These are phyloP conservation scores for Ichthyophthirius multifiliis DNA, from an alignment of 169 alveolate species.

Conservation along the genomic window DNA sequence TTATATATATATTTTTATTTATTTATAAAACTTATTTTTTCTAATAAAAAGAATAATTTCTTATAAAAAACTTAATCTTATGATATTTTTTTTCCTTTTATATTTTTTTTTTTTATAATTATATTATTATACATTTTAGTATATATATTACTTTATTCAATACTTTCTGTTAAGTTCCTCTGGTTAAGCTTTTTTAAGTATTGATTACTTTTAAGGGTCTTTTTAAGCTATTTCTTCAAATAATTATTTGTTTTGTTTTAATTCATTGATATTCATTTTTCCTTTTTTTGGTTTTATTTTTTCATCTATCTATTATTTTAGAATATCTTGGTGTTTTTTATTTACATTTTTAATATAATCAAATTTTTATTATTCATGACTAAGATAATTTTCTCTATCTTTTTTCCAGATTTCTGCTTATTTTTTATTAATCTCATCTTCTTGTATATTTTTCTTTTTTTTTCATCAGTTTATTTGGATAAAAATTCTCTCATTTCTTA, in stretches of 20 bases:
- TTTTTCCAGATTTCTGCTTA: slow-evolving; percentile 34
- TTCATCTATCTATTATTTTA: slow-evolving; percentile 33
- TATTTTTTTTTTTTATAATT: too few relatives aligned
- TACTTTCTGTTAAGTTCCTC: too few relatives aligned
- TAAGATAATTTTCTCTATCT: slow-evolving; percentile 12
- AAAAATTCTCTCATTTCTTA: slow-evolving; percentile 39
- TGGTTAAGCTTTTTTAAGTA: background rate
- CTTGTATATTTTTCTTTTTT: slow-evolving; percentile 14
- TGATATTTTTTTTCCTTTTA: too few relatives aligned
- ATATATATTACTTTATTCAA: too few relatives aligned
- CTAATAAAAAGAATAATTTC: too few relatives aligned
- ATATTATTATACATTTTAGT: too few relatives aligned
- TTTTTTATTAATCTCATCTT: slow-evolving; percentile 29
- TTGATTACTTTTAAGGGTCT: background rate
- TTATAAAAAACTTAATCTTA: too few relatives aligned
- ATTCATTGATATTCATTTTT: slow-evolving; percentile 19
- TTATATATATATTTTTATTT: too few relatives aligned
- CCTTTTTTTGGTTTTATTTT: slow-evolving; percentile 5
- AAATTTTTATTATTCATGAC: slow-evolving; percentile 27
- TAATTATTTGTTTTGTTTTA: background rate
- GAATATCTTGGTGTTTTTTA: slow-evolving; percentile 29
- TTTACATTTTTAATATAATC: slow-evolving; percentile 36
- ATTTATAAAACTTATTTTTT: too few relatives aligned
- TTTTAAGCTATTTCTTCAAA: background rate
- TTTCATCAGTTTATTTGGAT: slow-evolving; percentile 35